phyloP scores from a whole-genome alignment of 1,139 yeast genomes.

The Candida sojae region DNA sequence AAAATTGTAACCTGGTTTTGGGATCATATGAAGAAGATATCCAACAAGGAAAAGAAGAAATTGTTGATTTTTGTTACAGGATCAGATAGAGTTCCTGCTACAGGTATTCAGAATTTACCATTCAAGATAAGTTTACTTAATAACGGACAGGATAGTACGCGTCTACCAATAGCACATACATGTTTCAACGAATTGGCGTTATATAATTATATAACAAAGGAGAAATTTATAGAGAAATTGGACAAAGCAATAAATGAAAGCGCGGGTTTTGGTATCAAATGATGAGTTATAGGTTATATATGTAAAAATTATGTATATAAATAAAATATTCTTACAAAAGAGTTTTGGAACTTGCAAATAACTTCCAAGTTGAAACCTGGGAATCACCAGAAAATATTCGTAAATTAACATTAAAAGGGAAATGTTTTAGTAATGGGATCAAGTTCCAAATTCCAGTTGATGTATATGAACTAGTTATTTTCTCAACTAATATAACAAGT shows the following conservation, averaged over 20 bases:
- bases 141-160: conserved; percentile 47
- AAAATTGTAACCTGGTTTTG: conserved; percentile 76
- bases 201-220: conserved; percentile 59
- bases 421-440: neutral
- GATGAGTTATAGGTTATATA: conserved; percentile 4
- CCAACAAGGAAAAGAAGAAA: conserved; percentile 54
- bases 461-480: neutral
- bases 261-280: conserved; percentile 83
- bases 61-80: conserved; percentile 83
- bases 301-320: neutral
- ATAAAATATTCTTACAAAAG: no score
- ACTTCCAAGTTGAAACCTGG: neutral
- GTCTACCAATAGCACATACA: conserved; percentile 86
- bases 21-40: conserved; percentile 60
- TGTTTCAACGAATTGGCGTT: conserved; percentile 89
- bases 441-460: neutral
- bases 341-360: neutral
- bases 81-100: conserved; percentile 88
- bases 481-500: neutral
- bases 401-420: neutral
- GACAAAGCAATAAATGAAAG: conserved; percentile 71
- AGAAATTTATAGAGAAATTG: conserved; percentile 57
- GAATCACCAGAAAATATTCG: neutral
- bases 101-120: conserved; percentile 75
- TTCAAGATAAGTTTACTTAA: conserved; percentile 60